Evolutionary conservation across 768 basidiomycete species (phyloP).

Genomic region (Leccinum imitatum): DNA sequence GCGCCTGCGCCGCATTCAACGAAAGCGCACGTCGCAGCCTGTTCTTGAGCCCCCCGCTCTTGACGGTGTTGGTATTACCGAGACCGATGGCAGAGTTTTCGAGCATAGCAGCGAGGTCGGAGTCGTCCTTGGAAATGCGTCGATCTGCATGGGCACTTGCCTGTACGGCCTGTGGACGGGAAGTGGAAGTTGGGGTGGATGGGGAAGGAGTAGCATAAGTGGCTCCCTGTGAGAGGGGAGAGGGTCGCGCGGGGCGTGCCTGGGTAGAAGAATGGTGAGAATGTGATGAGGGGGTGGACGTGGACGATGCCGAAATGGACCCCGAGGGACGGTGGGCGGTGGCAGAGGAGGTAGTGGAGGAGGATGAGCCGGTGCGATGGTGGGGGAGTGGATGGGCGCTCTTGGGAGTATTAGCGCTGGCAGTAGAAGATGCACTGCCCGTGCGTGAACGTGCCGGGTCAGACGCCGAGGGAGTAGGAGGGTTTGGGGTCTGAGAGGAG

Average conservation of each 20-base stretch:
- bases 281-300: conserved; percentile 30
- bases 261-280: conserved; percentile 27
- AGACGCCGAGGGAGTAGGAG: conserved; percentile 21
- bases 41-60: conserved; percentile 73
- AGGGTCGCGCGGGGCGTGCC: conserved; percentile 33
- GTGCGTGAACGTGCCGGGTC: conserved; percentile 32
- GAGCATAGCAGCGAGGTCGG: conserved; percentile 58
- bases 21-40: conserved; percentile 72
- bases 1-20: conserved; percentile 55
- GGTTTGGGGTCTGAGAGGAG: conserved; percentile 28
- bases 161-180: conserved; percentile 30
- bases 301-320: conserved; percentile 30
- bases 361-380: conserved; percentile 34
- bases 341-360: conserved; percentile 23
- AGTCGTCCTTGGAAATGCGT: conserved; percentile 77
- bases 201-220: conserved; percentile 21
- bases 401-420: conserved; percentile 12
- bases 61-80: conserved; percentile 35
- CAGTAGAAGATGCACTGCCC: conserved; percentile 30
- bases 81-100: conserved; percentile 42
- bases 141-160: conserved; percentile 63
- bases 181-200: conserved; percentile 11
- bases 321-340: conserved; percentile 26
- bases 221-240: conserved; percentile 35
- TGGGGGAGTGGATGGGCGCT: conserved; percentile 29